Base-by-base conservation (phyloP, 2,329 filamentous ascomycete genomes). In the Arthrobotrys entomopaga region DNA sequence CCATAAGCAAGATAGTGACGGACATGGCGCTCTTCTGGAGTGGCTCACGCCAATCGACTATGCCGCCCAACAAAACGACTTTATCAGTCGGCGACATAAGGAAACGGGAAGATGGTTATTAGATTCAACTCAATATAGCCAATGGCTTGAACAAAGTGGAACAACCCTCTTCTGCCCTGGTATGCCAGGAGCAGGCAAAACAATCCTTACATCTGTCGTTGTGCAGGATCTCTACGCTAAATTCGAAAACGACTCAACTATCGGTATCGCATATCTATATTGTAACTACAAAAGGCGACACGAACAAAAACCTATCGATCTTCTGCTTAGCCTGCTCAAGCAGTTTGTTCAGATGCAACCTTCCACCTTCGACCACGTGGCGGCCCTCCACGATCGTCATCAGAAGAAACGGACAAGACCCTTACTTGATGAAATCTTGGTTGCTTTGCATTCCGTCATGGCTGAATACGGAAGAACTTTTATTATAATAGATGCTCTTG, bases 41-140 rank as follows among this genome's bases (percentile, higher is more conserved):
- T 49, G 46, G 46, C n/a, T 49, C 8, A 19, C 46, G 2, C 15
- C 15, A 19, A 10, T 19, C 6, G 19, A 49, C 13, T 53, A 82
- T 71, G 54, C 57, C 2, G 13, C 78, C 13, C 81, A 84, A 48
- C 84, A 85, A 22, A 79, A 63, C 16, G 82, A 84, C 65, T 80
- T 80, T n/a, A 73, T 84, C 7, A 75, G 61, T 4, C 75, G 78
- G 7, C 79, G 80, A 42, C 81, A 85, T 50, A 13, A 69, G n/a
- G 81, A 80, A 3, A 86, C 84, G 1, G 82, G 84, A 0, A 70
- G 81, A 58, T 86, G 84, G 84, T 79, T 86, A 2, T 77, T 86
- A 0, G 76, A 82, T 2, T 83, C 82, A 0, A 3, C 7, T 0
- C 79, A 82, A 40, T 84, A 80, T 70, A 19, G 52, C 5, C 40